Evolutionary conservation across 345 rosid genomes (phyloP), one percentile per base, ranked within the genome.

Genomic region (Triadica sebifera): DNA sequence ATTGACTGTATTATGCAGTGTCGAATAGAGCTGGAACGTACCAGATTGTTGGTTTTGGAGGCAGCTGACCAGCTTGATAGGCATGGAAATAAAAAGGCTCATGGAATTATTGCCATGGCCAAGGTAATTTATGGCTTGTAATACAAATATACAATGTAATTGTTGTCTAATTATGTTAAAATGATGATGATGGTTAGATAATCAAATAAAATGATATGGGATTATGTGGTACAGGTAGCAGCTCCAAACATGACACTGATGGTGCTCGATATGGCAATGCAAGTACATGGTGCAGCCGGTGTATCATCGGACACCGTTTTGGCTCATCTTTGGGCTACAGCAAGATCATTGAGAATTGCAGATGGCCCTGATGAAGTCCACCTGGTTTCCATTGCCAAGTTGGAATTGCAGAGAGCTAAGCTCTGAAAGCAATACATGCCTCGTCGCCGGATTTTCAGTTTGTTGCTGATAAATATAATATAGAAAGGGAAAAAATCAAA

Each of bases 351-450:
- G 78, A 85, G 97, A 78, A 84, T 95, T 20, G 94, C 93, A 5
- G 96, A 93, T 78, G 97, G 98, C 61, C 96, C 96, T n/a, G 99
- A 93, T 76, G 99, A 95, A 83, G 99, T 95, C 29, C 98, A 95
- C 78, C 84, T 95, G 81, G 93, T 94, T 45, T 90, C 97, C 59
- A 93, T 95, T 58, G 97, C 96, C 78, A 88, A 90, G 80, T 63
- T 93, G 49, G 99, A 93, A 79, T 74, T 95, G 57, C 87, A 75
- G 76, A 87, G 87, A 82, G 89, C 97, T 37, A 94, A 88, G 85
- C 95, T 93, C 50, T 93, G 81, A 89, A 45, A 19, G 22, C 43
- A 29, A 29, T 29, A 17, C 56, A 51, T 29, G 17, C 56, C 56
- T 15, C 53, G 15, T 5, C 53, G 10, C 53, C 2, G 12, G 53